Base-by-base conservation (phyloP, 2,329 filamentous ascomycete genomes). In the Endoconidiophora laricicola region DNA sequence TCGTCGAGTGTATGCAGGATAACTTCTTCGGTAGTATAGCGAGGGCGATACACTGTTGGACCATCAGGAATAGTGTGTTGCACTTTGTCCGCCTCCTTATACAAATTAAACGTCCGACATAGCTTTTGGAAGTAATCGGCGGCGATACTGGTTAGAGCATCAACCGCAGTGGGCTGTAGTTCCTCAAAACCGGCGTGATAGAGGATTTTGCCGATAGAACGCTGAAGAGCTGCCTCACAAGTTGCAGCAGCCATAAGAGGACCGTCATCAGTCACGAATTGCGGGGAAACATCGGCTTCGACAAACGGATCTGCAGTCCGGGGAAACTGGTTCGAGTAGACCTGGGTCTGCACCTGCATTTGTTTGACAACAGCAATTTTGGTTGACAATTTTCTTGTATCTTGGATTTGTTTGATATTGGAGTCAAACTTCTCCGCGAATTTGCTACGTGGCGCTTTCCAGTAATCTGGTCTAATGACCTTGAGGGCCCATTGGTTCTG, bases 311-410 rank as follows among this genome's bases (percentile, higher is more conserved):
- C 82, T 55, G 94, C 86, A 61, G 94, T 94, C 66, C 94, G 95
- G 56, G 90, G 87, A 59, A 98, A 98, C 63, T 98, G 91, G 60
- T 98, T 98, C 60, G 88, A 84, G 62, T 98, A 98, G 61, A 86
- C 85, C 75, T 95, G 91, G 47, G 87, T 86, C 63, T 98, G 91
- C 49, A 96, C 78, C 66, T 98, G 91, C 91, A 98, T 98, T 67
- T 98, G 91, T 69, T 96, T 98, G 62, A 98, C 91, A 54, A 98
- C 86, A 45, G 86, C 82, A 62, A 98, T 94, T 66, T 96, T 98
- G 9, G 87, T 87, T 59, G 87, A 94, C 26, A 98, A 75, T 62
- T 95, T 96, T 57, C 91, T 76, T 0, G 91, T 98, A 60, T 96
- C 90, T 63, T 98, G 91, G 73, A 98, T 88, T 61, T 95, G 88